These are phyloP conservation scores for Acanthochlamys bracteata DNA, from an alignment of 106 monocot species.

Conservation along the genomic window DNA sequence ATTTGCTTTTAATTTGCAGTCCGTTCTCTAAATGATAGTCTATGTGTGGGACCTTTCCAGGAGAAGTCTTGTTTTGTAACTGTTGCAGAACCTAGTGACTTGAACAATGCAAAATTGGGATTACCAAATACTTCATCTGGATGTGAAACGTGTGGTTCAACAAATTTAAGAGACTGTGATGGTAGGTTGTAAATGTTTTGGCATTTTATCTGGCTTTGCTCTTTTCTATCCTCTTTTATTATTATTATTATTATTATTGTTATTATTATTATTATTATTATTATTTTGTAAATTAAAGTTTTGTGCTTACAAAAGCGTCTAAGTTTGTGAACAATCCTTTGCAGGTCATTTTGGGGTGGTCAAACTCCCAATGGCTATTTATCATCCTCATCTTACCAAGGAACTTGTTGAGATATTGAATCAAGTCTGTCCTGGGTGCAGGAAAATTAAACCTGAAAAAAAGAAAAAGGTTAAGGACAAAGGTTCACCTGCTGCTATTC, in stretches of 20 bases:
- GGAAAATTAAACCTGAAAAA: slow-evolving; percentile 23
- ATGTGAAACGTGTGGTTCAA: slow-evolving; percentile 62
- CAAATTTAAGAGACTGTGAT: slow-evolving; percentile 44
- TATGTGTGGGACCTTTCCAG: slow-evolving; percentile 10
- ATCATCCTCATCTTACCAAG: slow-evolving; percentile 60
- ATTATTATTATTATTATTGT: too few relatives aligned
- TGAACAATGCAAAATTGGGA: slow-evolving; percentile 60
- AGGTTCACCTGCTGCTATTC: too few relatives aligned
- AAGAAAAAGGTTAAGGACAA: slow-evolving; percentile 30
- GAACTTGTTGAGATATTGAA: slow-evolving; percentile 77
- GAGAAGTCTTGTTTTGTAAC: slow-evolving; percentile 34
- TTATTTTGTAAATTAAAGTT: too few relatives aligned
- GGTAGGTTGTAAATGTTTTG: slow-evolving; percentile 24
- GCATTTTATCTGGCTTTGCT: background rate
- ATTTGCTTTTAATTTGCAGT: too few relatives aligned
- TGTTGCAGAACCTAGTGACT: slow-evolving; percentile 36
- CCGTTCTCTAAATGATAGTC: too few relatives aligned
- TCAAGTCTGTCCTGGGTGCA: slow-evolving; percentile 80
- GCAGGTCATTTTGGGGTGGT: slow-evolving; percentile 75
- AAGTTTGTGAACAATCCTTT: too few relatives aligned
- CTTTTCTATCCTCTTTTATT: too few relatives aligned
- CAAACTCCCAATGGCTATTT: slow-evolving; percentile 48
- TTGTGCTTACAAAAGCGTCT: too few relatives aligned
- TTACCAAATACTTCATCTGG: slow-evolving; percentile 49
- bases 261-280: too few relatives aligned